A percentile compares a stretch with the other conserved stretches of the same genome.
These are phyloP conservation scores for Mycena haematopus DNA, from an alignment of 768 basidiomycete genomes.

Conservation along the genomic window DNA sequence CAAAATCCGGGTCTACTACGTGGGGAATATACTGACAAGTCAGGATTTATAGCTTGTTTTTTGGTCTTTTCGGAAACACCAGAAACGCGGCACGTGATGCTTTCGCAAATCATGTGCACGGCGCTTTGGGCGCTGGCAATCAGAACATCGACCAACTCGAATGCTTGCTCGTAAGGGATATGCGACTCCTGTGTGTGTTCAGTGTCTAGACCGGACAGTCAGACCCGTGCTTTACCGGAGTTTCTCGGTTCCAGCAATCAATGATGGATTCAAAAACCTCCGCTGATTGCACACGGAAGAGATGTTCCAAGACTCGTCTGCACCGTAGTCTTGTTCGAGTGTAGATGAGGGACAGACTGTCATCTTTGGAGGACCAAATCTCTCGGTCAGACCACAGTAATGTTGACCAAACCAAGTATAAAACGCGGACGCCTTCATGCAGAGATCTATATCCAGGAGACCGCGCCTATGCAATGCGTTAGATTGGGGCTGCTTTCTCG, in stretches of 20 bases:
- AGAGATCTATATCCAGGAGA: constrained; percentile 81
- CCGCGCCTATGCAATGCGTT: constrained; percentile 52
- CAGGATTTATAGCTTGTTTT: constrained; percentile 66
- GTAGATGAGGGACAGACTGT: constrained; percentile 71
- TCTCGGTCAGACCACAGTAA: constrained; percentile 56
- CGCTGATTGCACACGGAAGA: constrained; percentile 80
- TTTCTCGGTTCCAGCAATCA: constrained; percentile 78
- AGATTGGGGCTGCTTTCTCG: not conserved
- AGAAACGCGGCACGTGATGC: constrained; percentile 66
- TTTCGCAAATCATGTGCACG: constrained; percentile 90
- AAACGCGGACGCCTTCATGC: constrained; percentile 79
- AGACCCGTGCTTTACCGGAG: constrained; percentile 45
- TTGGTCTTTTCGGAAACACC: constrained; percentile 62
- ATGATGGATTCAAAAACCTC: constrained; percentile 88
- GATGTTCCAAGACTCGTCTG: constrained; percentile 80
- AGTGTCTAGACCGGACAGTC: constrained; percentile 14
- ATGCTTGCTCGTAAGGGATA: constrained; percentile 58
- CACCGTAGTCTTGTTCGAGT: constrained; percentile 71
- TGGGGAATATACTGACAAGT: constrained; percentile 58
- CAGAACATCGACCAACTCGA: constrained; percentile 84
- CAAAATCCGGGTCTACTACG: not conserved
- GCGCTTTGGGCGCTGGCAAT: constrained; percentile 85
- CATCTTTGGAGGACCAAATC: constrained; percentile 62
- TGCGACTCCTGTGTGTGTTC: constrained; percentile 42
- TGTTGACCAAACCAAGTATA: constrained; percentile 78